Evolutionary conservation across 441 rosid genomes (phyloP).

Genomic region (Metrosideros polymorpha): DNA sequence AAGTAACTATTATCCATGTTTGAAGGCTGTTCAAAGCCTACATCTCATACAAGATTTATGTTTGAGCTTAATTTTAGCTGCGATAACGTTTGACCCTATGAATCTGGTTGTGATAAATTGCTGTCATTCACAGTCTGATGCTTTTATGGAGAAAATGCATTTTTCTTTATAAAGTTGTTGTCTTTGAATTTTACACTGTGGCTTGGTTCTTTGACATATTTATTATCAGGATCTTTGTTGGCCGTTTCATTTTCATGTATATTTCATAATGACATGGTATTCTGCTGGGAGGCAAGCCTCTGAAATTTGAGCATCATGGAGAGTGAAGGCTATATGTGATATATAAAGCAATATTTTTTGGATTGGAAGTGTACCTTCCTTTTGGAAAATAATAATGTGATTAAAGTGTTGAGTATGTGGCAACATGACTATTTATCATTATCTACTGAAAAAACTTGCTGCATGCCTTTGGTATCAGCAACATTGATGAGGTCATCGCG

Average conservation of each 20-base stretch:
- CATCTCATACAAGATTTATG: not conserved
- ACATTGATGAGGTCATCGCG: conserved; percentile 12
- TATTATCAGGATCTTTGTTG: not conserved
- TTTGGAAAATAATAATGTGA: not conserved
- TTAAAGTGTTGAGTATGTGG: not conserved
- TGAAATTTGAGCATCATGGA: not conserved
- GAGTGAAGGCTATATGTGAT: not conserved
- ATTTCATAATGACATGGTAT: not conserved
- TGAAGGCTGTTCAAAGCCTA: not conserved
- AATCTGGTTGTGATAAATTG: not conserved
- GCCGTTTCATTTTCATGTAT: not conserved
- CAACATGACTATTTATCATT: not conserved
- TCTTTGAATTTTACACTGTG: not conserved
- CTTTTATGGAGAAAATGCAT: not conserved
- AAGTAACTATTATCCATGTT: not conserved
- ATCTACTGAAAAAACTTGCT: not conserved
- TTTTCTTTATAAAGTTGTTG: not conserved
- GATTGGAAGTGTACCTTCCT: not conserved
- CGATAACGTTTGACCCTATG: not conserved
- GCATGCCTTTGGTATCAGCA: not conserved
- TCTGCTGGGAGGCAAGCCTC: not conserved
- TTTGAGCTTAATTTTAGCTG: not conserved
- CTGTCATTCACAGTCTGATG: not conserved
- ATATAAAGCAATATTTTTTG: not conserved
- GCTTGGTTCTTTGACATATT: not conserved